These are phyloP conservation scores for Perkinsela sp. DNA, from an alignment of 208 protist genomes.

Conservation along the genomic window DNA sequence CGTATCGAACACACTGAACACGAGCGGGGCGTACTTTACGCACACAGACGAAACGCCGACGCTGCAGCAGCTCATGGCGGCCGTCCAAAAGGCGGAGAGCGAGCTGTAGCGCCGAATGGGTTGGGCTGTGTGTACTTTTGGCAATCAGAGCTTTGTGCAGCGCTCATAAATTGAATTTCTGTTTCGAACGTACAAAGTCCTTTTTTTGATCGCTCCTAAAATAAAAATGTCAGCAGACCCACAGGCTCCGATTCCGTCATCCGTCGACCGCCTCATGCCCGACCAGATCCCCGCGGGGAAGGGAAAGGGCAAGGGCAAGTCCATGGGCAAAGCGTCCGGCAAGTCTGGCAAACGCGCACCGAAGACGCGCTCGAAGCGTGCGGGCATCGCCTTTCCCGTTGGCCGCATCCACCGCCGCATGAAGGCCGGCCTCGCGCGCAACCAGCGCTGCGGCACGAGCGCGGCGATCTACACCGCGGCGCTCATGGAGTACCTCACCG, in stretches of 20 bases:
- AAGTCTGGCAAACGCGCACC: slow-evolving; percentile 45
- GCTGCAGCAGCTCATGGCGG: too few species aligned
- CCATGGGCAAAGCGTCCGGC: slow-evolving; percentile 52
- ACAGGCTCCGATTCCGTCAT: not conserved
- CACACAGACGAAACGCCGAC: too few species aligned
- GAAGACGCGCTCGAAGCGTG: slow-evolving; percentile 49
- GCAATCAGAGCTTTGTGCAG: too few species aligned
- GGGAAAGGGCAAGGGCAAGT: slow-evolving; percentile 50
- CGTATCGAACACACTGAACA: too few species aligned
- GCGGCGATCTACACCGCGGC: slow-evolving; percentile 92
- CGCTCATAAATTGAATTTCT: too few species aligned
- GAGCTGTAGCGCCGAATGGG: too few species aligned
- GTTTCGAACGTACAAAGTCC: too few species aligned
- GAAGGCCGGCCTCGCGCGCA: slow-evolving; percentile 72
- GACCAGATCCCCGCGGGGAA: slow-evolving; percentile 16
- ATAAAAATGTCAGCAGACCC: not conserved
- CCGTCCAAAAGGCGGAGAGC: too few species aligned
- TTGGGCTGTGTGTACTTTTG: too few species aligned
- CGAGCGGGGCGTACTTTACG: too few species aligned
- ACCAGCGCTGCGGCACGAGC: slow-evolving; percentile 79
- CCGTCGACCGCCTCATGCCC: not conserved
- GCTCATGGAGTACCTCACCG: slow-evolving; percentile 92
- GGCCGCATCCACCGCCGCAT: slow-evolving; percentile 92
- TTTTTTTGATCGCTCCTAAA: too few species aligned
- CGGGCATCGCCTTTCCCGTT: slow-evolving; percentile 80